These are phyloP conservation scores for Wickerhamiella hasegawae DNA, from an alignment of 805 yeast species.

Conservation along the genomic window DNA sequence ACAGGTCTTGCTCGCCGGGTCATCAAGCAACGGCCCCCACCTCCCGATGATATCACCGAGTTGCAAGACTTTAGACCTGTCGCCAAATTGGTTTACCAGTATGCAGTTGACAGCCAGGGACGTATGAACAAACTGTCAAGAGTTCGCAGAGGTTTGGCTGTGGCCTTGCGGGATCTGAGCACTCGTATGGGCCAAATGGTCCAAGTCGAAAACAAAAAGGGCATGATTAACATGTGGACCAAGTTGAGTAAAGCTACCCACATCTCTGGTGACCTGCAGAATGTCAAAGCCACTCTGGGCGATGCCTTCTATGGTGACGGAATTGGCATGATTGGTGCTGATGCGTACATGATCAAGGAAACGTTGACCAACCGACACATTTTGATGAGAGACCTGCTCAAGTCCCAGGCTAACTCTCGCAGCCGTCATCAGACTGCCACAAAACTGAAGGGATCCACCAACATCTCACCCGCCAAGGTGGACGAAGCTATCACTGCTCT, in stretches of 20 bases:
- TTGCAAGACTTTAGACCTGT: constrained; percentile 76
- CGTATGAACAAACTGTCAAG: constrained; percentile 42
- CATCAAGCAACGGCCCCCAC: constrained; percentile 79
- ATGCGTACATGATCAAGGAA: constrained; percentile 79
- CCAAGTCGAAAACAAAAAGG: constrained; percentile 21
- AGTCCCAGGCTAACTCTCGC: constrained; percentile 61
- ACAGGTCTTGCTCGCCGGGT: constrained; percentile 81
- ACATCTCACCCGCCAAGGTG: constrained; percentile 72
- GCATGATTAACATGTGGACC: constrained; percentile 66
- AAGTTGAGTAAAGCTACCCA: constrained; percentile 54
- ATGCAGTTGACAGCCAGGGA: constrained; percentile 32
- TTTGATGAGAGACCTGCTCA: constrained; percentile 72
- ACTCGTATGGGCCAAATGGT: constrained; percentile 15
- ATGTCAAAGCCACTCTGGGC: constrained; percentile 54
- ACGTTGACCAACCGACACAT: constrained; percentile 84
- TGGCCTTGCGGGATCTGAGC: constrained; percentile 42
- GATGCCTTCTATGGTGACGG: constrained; percentile 68
- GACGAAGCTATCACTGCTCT: constrained; percentile 75
- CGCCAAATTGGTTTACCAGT: constrained; percentile 57
- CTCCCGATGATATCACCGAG: constrained; percentile 72
- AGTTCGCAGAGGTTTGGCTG: constrained; percentile 31
- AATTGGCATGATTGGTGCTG: constrained; percentile 44
- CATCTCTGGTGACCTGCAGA: constrained; percentile 59
- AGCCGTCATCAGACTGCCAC: constrained; percentile 56
- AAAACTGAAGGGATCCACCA: constrained; percentile 49